phyloP scores from a whole-genome alignment of 805 yeast genomes.

The Nakazawaea laoshanensis region DNA sequence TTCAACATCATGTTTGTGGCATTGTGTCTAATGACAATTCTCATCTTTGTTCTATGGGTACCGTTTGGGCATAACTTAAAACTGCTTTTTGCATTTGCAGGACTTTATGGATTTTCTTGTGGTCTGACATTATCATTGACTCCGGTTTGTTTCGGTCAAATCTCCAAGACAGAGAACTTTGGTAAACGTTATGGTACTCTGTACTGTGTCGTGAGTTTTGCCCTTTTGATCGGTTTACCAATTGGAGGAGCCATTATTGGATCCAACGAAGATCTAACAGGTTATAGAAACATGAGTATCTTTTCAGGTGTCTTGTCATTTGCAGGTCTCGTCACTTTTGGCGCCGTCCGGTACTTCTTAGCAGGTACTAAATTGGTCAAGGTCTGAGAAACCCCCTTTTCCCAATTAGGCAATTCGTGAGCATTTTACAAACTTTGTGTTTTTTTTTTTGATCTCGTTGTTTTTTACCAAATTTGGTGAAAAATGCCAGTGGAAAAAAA shows the following conservation, averaged over 20 bases:
- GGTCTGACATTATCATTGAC: conserved; percentile 58
- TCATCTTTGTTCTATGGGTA: conserved; percentile 50
- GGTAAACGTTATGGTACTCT: conserved; percentile 68
- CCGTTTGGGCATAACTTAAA: conserved; percentile 44
- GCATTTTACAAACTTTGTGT: too few species aligned
- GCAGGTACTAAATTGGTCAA: conserved; percentile 6
- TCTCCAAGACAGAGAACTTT: conserved; percentile 54
- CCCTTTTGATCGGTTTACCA: conserved; percentile 39
- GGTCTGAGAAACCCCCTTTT: too few species aligned
- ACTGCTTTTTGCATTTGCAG: conserved; percentile 43
- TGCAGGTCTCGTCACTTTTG: conserved; percentile 3
- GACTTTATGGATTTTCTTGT: conserved; percentile 47
- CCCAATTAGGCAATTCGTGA: too few species aligned
- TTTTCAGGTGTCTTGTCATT: conserved; percentile 6
- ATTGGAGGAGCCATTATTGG: conserved; percentile 22
- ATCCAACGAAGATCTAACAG: conserved; percentile 1
- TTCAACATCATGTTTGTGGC: conserved; percentile 41
- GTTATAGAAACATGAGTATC: conserved; percentile 9
- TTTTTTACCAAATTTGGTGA: too few species aligned
- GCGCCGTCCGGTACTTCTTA: conserved; percentile 2
- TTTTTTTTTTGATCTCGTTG: too few species aligned
- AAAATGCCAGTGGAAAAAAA: too few species aligned
- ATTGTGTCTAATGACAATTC: conserved; percentile 28
- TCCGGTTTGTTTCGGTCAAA: conserved; percentile 62
- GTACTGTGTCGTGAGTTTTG: conserved; percentile 38